Percentiles rank a stretch among this genome's conserved stretches.
Conservation (phyloP, 129 eudicot species). For the Scalesia atractyloides region DNA sequence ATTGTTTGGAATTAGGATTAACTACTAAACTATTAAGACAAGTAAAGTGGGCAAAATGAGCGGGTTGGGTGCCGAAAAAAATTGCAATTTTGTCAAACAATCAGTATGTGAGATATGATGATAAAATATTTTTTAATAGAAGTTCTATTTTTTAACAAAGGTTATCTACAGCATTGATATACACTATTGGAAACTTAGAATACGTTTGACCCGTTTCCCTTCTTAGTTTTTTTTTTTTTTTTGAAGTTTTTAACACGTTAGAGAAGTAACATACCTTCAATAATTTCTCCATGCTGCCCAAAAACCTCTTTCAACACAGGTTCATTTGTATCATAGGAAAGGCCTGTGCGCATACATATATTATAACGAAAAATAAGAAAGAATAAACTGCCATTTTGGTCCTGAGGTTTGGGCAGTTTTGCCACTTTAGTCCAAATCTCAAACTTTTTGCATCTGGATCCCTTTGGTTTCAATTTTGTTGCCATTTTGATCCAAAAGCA, state of each 20-base stretch:
- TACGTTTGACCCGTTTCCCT: background rate
- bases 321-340: slow-evolving; percentile 78
- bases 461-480: no score
- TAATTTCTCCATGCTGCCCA: slow-evolving; percentile 60
- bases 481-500: no score
- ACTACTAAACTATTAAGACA: background rate
- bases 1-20: slow-evolving; percentile 6
- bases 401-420: no score
- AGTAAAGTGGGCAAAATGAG: background rate
- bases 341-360: slow-evolving; percentile 52
- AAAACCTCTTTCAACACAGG: slow-evolving; percentile 52
- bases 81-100: background rate
- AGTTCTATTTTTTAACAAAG: background rate
- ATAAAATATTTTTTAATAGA: background rate
- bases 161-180: background rate
- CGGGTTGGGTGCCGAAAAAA: background rate
- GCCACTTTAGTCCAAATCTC: no score
- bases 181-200: background rate
- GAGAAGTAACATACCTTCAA: slow-evolving; percentile 47
- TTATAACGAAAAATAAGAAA: background rate
- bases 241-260: background rate
- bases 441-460: no score
- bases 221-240: no score
- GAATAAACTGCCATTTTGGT: no score
- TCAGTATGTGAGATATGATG: background rate